A percentile compares a stretch with the other conserved stretches of the same genome.
Evolutionary conservation across 306 rosid species (phyloP).

Genomic region (Dryas alaskensis): DNA sequence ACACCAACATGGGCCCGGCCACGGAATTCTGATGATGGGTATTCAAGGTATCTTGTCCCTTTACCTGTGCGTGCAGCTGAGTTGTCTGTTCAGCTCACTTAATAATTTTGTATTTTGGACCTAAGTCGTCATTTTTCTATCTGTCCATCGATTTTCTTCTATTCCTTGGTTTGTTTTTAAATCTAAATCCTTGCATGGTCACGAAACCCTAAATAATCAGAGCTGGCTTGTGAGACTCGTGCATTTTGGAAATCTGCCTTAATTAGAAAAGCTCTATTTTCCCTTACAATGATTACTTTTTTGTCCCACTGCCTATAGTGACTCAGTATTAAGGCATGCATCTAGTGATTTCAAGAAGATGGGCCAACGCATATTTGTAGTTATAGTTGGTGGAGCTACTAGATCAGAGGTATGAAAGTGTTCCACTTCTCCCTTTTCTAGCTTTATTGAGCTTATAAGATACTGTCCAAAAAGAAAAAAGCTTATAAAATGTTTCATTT

Average conservation of each 20-base stretch:
- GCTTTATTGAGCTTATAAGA: background rate
- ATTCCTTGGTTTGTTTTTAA: background rate
- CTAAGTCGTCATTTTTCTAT: background rate
- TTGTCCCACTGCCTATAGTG: constrained; percentile 44
- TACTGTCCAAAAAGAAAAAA: too few relatives aligned
- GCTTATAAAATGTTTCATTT: constrained; percentile 24
- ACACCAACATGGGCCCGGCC: constrained; percentile 92
- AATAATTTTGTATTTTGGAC: background rate
- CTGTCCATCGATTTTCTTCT: background rate
- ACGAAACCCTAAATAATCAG: background rate
- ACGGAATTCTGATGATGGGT: constrained; percentile 90
- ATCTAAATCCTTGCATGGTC: background rate
- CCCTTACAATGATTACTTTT: background rate
- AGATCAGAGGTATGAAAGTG: constrained; percentile 77
- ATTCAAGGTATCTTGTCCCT: constrained; percentile 60
- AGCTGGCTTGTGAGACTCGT: background rate
- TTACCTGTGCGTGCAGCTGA: background rate
- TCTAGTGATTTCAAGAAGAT: constrained; percentile 88
- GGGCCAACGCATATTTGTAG: constrained; percentile 85
- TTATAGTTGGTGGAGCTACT: constrained; percentile 93
- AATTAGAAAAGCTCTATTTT: background rate
- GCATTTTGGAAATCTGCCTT: background rate
- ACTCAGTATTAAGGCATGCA: constrained; percentile 78
- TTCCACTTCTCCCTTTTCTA: background rate
- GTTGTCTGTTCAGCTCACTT: background rate